Evolutionary conservation across 768 basidiomycete species (phyloP), one percentile per base, ranked within the genome.

Genomic region (Lentinula detonsa): DNA sequence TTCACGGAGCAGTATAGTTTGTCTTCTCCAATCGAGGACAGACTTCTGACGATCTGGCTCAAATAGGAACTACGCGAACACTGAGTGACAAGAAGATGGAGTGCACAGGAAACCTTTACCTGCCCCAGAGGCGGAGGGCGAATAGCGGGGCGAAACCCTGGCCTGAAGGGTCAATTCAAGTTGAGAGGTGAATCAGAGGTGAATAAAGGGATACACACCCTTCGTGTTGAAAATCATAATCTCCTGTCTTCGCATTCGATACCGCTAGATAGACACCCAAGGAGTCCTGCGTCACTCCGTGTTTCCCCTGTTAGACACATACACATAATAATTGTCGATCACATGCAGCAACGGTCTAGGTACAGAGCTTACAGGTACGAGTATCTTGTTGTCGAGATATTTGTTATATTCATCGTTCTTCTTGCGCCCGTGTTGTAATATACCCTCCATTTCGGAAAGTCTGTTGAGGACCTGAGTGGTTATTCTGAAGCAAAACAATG

Each of bases 21-120:
- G 62, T 15, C 54, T 45, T 4, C 51, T 45, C 62, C 62, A 63
- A 37, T 60, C 58, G 18, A 63, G 42, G 11, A 55, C 6, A 7
- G 40, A 11, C 33, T 63, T 55, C 10, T 60, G 52, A 4, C 58
- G 50, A 42, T 55, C 21, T 5, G 62, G 52, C 28, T 63, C 51
- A 31, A 63, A 63, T 3, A 63, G 28, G n/a, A 60, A 49, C 62
- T 63, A 16, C 33, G 40, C 9, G 23, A 37, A 33, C 13, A 42
- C 10, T 28, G 18, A 43, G 13, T 11, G 15, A 11, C 52, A 5
- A 37, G 18, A n/a, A 37, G 35, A 15, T 18, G 10, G 5, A 31
- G 15, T 10, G 52, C 5, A 56, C 11, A 33, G 18, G 28, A 28
- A 7, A 33, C 10, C n/a, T 10, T 16, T 16, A 48, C 57, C 45